Evolutionary conservation across 306 rosid species (phyloP), one percentile per base, ranked within the genome.

Genomic region (Malus fusca): DNA sequence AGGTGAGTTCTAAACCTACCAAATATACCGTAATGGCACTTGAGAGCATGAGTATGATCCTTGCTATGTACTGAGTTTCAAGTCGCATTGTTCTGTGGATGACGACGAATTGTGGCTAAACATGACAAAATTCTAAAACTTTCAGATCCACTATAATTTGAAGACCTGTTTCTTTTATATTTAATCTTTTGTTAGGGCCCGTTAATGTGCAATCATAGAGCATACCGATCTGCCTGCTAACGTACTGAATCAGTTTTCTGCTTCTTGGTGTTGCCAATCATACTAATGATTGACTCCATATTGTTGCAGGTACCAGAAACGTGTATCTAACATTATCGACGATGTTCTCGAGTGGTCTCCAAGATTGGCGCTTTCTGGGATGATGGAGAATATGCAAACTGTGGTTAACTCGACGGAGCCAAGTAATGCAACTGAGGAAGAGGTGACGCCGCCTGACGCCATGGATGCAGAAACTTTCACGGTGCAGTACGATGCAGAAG

Each of bases 341-440:
- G 99, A 96, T 79, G 99, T 96, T 76, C 91, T 96, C 5, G 99
- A 96, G 73, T 96, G 99, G 99, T 86, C 92, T 70, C 99, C 99
- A n/a, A 87, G 81, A 65, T 79, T 96, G 85, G 98, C 99, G 61
- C 85, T 96, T 72, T 92, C 99, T 31, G 98, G 98, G 76, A 96
- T 92, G 98, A 92, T 92, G 96, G 98, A 96, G 21, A 96, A 92
- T 85, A 92, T 85, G 79, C 96, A 82, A 81, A 79, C 85, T 43
- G 90, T 82, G 72, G 71, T 62, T 30, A 96, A 96, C 70, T 83
- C 75, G 70, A 90, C 99, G 8, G 95, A 87, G 55, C 69, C 88
- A 4, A 68, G 82, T 88, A 71, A 77, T 61, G 68, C 78, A 11
- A 76, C 66, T 33, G 68, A 84, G 0, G 92, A 88, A 31, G 84